Percentiles rank a stretch among this genome's conserved stretches.
Conservation (phyloP, 2,329 filamentous ascomycete genomes). For the Pseudocercospora fuligena region DNA sequence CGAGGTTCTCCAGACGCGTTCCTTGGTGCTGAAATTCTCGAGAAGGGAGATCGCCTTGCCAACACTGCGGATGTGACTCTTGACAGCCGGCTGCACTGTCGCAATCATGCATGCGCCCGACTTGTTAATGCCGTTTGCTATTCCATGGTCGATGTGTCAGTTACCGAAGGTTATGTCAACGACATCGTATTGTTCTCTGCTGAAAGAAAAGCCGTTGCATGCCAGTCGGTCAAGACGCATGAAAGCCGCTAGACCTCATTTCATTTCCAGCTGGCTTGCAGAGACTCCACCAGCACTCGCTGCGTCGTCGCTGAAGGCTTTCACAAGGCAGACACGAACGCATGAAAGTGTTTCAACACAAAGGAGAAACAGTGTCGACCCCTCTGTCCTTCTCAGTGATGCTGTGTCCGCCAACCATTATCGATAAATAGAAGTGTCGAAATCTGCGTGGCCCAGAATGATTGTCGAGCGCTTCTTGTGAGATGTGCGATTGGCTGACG, state of each 20-base stretch:
- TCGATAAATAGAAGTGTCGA: background rate
- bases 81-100: conserved; percentile 13
- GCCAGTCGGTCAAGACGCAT: background rate
- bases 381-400: background rate
- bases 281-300: conserved; percentile 1
- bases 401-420: background rate
- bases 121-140: conserved; percentile 2
- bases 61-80: background rate
- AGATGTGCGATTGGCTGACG: conserved; percentile 10
- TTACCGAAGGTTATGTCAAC: conserved; percentile 5
- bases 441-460: background rate
- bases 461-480: conserved; percentile 4
- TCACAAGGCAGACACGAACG: background rate
- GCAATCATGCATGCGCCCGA: conserved; percentile 13
- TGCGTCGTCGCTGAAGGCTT: too few relatives aligned
- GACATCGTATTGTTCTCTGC: conserved; percentile 6
- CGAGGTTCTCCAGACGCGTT: background rate
- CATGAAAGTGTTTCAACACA: background rate
- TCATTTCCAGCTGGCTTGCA: background rate
- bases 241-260: conserved; percentile 1
- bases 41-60: conserved; percentile 1
- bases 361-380: background rate
- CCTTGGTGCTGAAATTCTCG: background rate
- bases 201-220: conserved; percentile 10
- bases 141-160: background rate